Percentiles rank a stretch among this genome's conserved stretches.
These are phyloP conservation scores for Intubia oerlemansii DNA, from an alignment of 2,329 filamentous ascomycete species.

Conservation along the genomic window DNA sequence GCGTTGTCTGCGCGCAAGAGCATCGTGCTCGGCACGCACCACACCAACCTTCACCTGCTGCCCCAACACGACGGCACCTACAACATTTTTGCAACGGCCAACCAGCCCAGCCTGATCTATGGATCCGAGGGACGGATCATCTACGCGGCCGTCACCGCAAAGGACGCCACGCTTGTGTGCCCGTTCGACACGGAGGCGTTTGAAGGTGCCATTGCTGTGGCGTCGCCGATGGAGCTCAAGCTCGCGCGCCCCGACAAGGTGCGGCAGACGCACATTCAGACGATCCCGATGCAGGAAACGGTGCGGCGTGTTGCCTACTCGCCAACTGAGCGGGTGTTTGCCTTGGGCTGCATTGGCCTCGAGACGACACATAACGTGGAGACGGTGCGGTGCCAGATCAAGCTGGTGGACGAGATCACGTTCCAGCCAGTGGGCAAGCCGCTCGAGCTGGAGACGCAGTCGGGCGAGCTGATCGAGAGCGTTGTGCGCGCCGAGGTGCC, in stretches of 20 bases:
- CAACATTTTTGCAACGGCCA: slow-evolving; percentile 82
- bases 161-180: slow-evolving; percentile 63
- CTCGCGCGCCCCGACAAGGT: slow-evolving; percentile 68
- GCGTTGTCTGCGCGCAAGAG: slow-evolving; percentile 54
- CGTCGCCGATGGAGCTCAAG: slow-evolving; percentile 53
- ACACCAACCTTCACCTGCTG: slow-evolving; percentile 61
- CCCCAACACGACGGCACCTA: slow-evolving; percentile 45
- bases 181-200: slow-evolving; percentile 67
- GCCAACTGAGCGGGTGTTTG: slow-evolving; percentile 57
- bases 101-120: slow-evolving; percentile 87
- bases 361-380: slow-evolving; percentile 52
- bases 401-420: slow-evolving; percentile 73
- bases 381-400: slow-evolving; percentile 57
- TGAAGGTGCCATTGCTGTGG: slow-evolving; percentile 60
- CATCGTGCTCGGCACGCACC: slow-evolving; percentile 66
- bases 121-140: slow-evolving; percentile 69
- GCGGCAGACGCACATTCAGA: slow-evolving; percentile 70
- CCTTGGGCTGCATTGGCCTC: slow-evolving; percentile 64
- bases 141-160: slow-evolving; percentile 83
- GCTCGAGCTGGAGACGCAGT: slow-evolving; percentile 32
- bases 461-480: slow-evolving; percentile 58
- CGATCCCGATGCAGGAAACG: slow-evolving; percentile 58
- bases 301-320: slow-evolving; percentile 79
- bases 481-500: slow-evolving; percentile 58
- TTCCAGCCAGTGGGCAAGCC: slow-evolving; percentile 58